Evolutionary conservation across 345 rosid species (phyloP), one percentile per base, ranked within the genome.

Genomic region (Dovyalis caffra): DNA sequence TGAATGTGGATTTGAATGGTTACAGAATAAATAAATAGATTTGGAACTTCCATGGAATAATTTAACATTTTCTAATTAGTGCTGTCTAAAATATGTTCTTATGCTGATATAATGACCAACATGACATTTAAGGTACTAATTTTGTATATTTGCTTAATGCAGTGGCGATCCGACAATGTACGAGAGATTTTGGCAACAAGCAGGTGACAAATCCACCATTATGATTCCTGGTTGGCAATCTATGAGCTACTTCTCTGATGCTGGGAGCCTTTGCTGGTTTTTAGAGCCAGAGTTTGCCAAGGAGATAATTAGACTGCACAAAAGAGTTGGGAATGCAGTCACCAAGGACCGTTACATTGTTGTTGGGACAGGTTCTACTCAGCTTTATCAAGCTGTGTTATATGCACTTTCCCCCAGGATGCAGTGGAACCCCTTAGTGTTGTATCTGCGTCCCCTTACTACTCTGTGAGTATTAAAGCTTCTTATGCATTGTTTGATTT

Each of bases 111-210:
- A 25, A 25, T 70, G 8, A 64, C 8, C 16, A 45, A 33, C 21
- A 43, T 20, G 5, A 56, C 69, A 64, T 70, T 62, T 64, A 18
- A 31, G 66, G 43, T 56, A 6, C 62, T 73, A 25, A 64, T 68
- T 38, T 73, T 53, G 8, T 21, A 10, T 21, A 61, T 69, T 78
- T 71, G 70, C 20, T 69, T 53, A n/a, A 75, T 43, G 83, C 86
- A 95, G 99, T 66, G 99, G 99, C 21, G 98, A 95, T 82, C 99
- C 99, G 29, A 92, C 92, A 0, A 86, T 95, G 88, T 95, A 92
- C 45, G 95, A 89, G 82, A 86, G 57, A 35, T 92, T 84, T 45
- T 95, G 98, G 99, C 83, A 75, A 69, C 75, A 85, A 81, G 78
- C 69, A 78, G 95, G 99, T 12, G 95, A 92, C 37, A 80, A 70